These are phyloP conservation scores for Ophiostoma novo-ulmi DNA, from an alignment of 2,329 filamentous ascomycete species.

Conservation along the genomic window DNA sequence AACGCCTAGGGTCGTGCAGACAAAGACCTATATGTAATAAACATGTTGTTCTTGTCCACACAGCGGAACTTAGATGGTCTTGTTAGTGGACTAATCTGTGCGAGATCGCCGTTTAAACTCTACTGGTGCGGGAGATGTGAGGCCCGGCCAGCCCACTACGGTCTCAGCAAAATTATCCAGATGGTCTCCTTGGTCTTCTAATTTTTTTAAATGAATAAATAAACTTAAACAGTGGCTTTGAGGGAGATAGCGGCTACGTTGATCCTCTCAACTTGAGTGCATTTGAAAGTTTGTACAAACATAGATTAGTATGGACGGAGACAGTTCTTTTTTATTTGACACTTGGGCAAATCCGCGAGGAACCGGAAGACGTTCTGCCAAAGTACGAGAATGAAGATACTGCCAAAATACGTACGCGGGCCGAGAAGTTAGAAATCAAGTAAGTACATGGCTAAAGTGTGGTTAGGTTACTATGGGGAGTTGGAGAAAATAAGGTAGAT, in stretches of 20 bases:
- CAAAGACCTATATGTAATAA: neutral
- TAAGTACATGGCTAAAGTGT: neutral
- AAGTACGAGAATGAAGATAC: neutral
- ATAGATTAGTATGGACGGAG: neutral
- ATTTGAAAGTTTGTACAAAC: neutral
- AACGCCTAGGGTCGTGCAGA: neutral
- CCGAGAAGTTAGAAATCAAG: neutral
- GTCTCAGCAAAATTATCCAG: neutral
- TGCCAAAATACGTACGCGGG: neutral
- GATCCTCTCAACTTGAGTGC: neutral
- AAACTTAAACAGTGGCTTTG: neutral
- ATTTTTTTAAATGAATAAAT: neutral
- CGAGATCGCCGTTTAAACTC: neutral
- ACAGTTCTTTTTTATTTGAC: neutral
- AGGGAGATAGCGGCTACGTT: neutral
- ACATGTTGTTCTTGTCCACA: neutral
- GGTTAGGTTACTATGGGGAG: neutral
- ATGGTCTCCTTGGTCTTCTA: neutral
- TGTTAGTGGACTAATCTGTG: neutral
- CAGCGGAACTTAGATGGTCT: neutral
- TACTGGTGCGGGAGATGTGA: neutral
- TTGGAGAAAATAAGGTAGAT: neutral
- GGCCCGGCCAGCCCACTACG: neutral
- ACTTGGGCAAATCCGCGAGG: neutral
- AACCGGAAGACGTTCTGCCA: neutral